Conservation (phyloP, 805 yeast genomes). For the Cyberlindnera japonica region DNA sequence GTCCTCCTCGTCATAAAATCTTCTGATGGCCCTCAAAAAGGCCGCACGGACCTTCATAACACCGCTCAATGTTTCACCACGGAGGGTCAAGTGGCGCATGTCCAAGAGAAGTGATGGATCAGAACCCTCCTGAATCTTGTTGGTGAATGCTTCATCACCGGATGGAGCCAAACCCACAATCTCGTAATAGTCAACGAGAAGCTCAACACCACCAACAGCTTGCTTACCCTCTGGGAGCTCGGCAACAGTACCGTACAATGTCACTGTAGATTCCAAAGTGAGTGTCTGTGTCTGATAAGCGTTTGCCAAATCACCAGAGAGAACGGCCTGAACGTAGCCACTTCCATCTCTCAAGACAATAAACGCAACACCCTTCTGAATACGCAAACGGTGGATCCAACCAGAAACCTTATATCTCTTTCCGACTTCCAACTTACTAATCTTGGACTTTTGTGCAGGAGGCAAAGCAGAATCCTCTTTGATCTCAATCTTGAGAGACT, state of each 20-base stretch:
- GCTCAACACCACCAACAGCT: constrained; percentile 97
- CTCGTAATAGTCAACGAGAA: constrained; percentile 85
- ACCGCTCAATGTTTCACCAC: constrained; percentile 92
- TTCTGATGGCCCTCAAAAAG: constrained; percentile 68
- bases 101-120: constrained; percentile 92
- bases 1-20: constrained; percentile 69
- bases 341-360: constrained; percentile 93
- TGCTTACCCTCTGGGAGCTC: constrained; percentile 92
- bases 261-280: constrained; percentile 83
- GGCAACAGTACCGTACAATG: constrained; percentile 74
- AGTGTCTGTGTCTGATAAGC: constrained; percentile 81
- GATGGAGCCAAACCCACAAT: constrained; percentile 91
- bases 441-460: constrained; percentile 61
- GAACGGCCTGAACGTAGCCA: constrained; percentile 83
- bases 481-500: constrained; percentile 73
- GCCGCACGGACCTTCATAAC: constrained; percentile 94
- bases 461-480: constrained; percentile 74
- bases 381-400: constrained; percentile 93
- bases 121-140: constrained; percentile 89
- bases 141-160: constrained; percentile 93
- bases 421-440: constrained; percentile 49
- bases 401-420: constrained; percentile 78
- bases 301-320: constrained; percentile 87
- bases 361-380: constrained; percentile 89
- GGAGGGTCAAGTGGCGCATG: constrained; percentile 90